Percentiles rank a stretch among this genome's conserved stretches.
These are phyloP conservation scores for Yamadazyma tumulicola DNA, from an alignment of 805 yeast genomes.

Conservation along the genomic window DNA sequence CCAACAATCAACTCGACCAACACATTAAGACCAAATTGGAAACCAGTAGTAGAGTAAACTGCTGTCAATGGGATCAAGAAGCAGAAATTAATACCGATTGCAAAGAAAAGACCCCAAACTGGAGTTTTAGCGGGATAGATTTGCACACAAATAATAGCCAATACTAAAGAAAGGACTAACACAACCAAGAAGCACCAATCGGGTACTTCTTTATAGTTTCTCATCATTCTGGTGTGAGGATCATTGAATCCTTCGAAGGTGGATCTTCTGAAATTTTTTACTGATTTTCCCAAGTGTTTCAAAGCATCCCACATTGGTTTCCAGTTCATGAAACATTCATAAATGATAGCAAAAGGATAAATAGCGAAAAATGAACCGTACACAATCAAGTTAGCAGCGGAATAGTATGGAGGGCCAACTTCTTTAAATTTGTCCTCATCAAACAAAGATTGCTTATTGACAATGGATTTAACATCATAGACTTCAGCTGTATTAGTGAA, in stretches of 20 bases:
- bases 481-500: conserved; percentile 46
- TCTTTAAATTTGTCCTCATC: conserved; percentile 20
- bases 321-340: conserved; percentile 27
- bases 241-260: conserved; percentile 30
- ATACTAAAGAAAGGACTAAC: conserved; percentile 25
- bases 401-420: conserved; percentile 29
- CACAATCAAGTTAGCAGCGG: conserved; percentile 26
- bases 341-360: conserved; percentile 41
- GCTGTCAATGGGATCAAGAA: conserved; percentile 31
- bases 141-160: conserved; percentile 29
- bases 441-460: conserved; percentile 33
- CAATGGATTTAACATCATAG: conserved; percentile 41
- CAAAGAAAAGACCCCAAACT: conserved; percentile 35
- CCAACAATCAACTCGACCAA: conserved; percentile 36
- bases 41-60: conserved; percentile 29
- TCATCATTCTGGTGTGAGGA: conserved; percentile 32
- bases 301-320: conserved; percentile 17
- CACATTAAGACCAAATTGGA: conserved; percentile 30
- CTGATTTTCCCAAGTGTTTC: conserved; percentile 8
- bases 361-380: conserved; percentile 29
- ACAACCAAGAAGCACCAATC: conserved; percentile 27
- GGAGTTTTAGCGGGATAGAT: conserved; percentile 32
- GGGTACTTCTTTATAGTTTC: conserved; percentile 31
- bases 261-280: conserved; percentile 37
- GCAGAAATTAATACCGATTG: conserved; percentile 27